Evolutionary conservation across 768 basidiomycete species (phyloP).

Genomic region (Mycena capillaripes): DNA sequence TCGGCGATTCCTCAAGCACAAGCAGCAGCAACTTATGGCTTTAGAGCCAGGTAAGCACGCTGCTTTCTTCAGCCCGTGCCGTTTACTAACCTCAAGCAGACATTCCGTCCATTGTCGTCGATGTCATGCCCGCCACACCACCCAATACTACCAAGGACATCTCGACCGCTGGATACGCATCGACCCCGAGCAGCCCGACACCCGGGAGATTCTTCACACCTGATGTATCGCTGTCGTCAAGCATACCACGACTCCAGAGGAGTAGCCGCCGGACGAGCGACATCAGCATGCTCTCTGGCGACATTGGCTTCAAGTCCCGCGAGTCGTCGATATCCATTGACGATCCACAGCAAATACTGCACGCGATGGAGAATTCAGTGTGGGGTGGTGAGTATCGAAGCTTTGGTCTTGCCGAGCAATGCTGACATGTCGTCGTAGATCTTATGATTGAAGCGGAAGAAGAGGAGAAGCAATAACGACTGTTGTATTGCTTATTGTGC

Average conservation of each 20-base stretch:
- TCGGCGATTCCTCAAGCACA: slow-evolving; percentile 73
- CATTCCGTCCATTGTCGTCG: slow-evolving; percentile 81
- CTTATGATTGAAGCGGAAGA: slow-evolving; percentile 39
- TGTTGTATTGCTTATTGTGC: slow-evolving; percentile 7
- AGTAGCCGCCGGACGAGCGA: slow-evolving; percentile 69
- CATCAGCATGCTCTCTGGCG: slow-evolving; percentile 70
- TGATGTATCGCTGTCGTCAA: slow-evolving; percentile 63
- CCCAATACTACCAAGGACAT: slow-evolving; percentile 70
- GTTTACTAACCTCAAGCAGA: slow-evolving; percentile 51
- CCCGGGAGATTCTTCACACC: slow-evolving; percentile 54
- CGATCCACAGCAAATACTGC: slow-evolving; percentile 36
- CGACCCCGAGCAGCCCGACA: slow-evolving; percentile 56
- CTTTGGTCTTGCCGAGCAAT: background rate
- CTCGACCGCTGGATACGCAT: slow-evolving; percentile 53
- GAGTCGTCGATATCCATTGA: slow-evolving; percentile 41
- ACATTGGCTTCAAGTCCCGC: slow-evolving; percentile 59
- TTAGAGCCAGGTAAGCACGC: slow-evolving; percentile 54
- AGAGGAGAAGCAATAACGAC: slow-evolving; percentile 29
- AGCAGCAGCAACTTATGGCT: slow-evolving; percentile 50
- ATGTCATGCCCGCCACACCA: slow-evolving; percentile 67
- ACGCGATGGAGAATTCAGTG: slow-evolving; percentile 32
- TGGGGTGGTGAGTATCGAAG: slow-evolving; percentile 27
- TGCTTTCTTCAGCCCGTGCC: background rate
- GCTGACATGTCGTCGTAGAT: slow-evolving; percentile 16
- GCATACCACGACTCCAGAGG: slow-evolving; percentile 65